phyloP scores from a whole-genome alignment of 2,329 filamentous ascomycete species.

The Fusarium dlaminii region DNA sequence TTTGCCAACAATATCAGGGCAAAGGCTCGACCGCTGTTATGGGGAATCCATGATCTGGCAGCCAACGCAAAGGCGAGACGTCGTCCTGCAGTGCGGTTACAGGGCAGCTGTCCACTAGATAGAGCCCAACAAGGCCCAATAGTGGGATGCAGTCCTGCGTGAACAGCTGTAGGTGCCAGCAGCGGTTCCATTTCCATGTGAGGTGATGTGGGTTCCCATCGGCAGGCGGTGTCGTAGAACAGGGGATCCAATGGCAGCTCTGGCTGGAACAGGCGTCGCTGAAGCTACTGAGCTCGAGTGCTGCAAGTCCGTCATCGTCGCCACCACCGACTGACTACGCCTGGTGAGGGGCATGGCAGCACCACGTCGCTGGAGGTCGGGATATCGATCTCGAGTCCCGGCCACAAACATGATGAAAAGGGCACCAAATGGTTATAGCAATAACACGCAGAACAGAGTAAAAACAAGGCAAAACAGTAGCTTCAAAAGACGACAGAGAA shows the following conservation, averaged over 20 bases:
- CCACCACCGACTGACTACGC: slow-evolving; percentile 9
- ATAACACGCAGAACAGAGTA: slow-evolving; percentile 1
- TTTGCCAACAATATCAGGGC: slow-evolving; percentile 15
- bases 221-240: slow-evolving; percentile 35
- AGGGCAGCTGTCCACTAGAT: slow-evolving; percentile 20
- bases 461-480: slow-evolving; percentile 2
- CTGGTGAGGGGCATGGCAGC: slow-evolving; percentile 25
- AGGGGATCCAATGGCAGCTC: slow-evolving; percentile 27
- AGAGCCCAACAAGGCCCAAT: slow-evolving; percentile 32
- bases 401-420: not conserved
- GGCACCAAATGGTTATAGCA: slow-evolving; percentile 26
- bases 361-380: slow-evolving; percentile 14
- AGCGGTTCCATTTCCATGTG: slow-evolving; percentile 33
- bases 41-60: slow-evolving; percentile 18
- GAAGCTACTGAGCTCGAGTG: slow-evolving; percentile 29
- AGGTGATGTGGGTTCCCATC: slow-evolving; percentile 33
- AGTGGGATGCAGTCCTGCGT: slow-evolving; percentile 22
- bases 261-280: slow-evolving; percentile 36
- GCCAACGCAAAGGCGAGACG: slow-evolving; percentile 17
- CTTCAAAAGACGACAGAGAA: slow-evolving; percentile 35
- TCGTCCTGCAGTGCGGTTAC: slow-evolving; percentile 17
- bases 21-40: slow-evolving; percentile 12
- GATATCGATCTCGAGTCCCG: slow-evolving; percentile 5
- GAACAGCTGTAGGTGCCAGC: slow-evolving; percentile 18
- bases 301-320: slow-evolving; percentile 34